A percentile compares a stretch with the other conserved stretches of the same genome.
Evolutionary conservation across 1,284 basidiomycete genomes (phyloP).

Genomic region (Coniophora puteana): DNA sequence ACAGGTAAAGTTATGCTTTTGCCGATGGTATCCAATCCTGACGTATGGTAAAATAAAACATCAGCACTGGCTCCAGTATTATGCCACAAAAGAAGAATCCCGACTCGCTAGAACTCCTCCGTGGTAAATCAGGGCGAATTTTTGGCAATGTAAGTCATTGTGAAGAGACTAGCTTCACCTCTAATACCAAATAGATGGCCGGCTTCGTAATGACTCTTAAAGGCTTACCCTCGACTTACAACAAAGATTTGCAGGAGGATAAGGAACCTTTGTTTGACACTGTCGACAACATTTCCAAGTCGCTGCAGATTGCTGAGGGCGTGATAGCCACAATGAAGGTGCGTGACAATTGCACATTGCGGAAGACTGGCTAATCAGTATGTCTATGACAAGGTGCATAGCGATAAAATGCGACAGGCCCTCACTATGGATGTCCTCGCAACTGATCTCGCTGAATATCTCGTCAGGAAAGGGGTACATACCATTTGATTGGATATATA

Average conservation of each 20-base stretch:
- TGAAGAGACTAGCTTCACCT: neutral
- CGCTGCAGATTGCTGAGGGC: conserved; percentile 90
- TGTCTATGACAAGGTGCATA: conserved; percentile 61
- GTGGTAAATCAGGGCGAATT: conserved; percentile 92
- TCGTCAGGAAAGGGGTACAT: conserved; percentile 94
- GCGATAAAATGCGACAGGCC: conserved; percentile 85
- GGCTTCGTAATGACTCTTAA: conserved; percentile 98
- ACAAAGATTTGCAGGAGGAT: conserved; percentile 98
- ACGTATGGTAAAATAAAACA: neutral
- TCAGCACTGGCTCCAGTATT: conserved; percentile 94
- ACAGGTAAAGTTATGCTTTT: conserved; percentile 55
- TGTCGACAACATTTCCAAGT: conserved; percentile 88
- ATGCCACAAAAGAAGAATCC: conserved; percentile 99
- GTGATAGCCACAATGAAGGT: conserved; percentile 90
- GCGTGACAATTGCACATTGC: conserved; percentile 16
- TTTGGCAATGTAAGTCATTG: conserved; percentile 76
- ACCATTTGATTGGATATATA: conserved; percentile 3
- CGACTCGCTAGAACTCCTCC: conserved; percentile 91
- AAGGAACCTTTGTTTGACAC: conserved; percentile 97
- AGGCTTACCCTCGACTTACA: conserved; percentile 96
- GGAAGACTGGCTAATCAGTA: neutral
- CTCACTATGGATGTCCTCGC: conserved; percentile 97
- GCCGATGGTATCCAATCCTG: conserved; percentile 4
- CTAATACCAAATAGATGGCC: conserved; percentile 72
- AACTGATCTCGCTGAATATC: conserved; percentile 96